Evolutionary conservation across 2,329 filamentous ascomycete species (phyloP), one percentile per base, ranked within the genome.

Genomic region (Meredithiella fracta): DNA sequence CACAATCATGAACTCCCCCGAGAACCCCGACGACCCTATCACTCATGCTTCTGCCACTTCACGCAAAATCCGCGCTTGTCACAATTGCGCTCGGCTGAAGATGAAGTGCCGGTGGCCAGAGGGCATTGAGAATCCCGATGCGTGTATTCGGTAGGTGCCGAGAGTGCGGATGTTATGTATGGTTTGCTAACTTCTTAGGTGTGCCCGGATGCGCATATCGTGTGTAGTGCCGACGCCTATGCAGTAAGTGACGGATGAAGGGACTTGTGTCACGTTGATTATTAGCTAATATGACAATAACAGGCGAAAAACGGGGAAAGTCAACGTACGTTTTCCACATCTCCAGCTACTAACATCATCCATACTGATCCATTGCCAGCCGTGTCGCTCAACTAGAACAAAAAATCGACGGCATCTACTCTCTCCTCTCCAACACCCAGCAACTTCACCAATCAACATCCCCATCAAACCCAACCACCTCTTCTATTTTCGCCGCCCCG

Each of bases 371-470:
- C 23, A 37, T 29, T 37, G 9, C 20, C 9, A 70, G 68, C 5
- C 65, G 67, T 9, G 68, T 70, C 1, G 67, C 65, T 4, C 66
- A 68, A 40, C 49, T 70, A 1, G 68, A 70, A 54, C 64, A 67
- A 53, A 70, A 69, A 58, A 68, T 70, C 29, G 68, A 70, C n/a
- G 67, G 67, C 40, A 65, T 70, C 22, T 65, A 70, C 37, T 42
- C 26, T 37, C 50, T 53, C 5, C 50, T 53, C 8, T 47, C 55
- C 23, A 50, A 49, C 34, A 52, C 49, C 25, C 49, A 57, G 17
- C 55, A 57, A 47, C 49, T 52, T n/a, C n/a, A n/a, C 14, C 31
- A 51, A 34, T 51, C 49, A 23, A 17, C 55, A 34, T 23, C 34
- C 25, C 11, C 25, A 9, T n/a, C 26, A 14, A 1, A 49, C 49